Evolutionary conservation across 495 filamentous ascomycete species (phyloP).

Genomic region (Copromyces sp.): DNA sequence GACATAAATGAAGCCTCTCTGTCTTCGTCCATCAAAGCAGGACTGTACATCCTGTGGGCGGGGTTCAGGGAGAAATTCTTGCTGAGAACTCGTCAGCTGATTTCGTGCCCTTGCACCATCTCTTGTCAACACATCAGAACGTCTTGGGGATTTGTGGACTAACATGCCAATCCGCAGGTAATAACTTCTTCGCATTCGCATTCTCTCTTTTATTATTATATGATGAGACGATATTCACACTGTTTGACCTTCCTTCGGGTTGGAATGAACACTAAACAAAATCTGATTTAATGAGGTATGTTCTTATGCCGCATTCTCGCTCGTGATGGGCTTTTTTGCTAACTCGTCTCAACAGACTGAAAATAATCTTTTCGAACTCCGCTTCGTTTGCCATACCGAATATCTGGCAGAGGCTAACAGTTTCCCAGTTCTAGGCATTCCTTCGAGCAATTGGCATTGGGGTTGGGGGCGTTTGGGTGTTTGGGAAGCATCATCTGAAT

Average conservation of each 20-base stretch:
- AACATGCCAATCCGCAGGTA: slow-evolving; percentile 37
- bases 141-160: slow-evolving; percentile 12
- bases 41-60: slow-evolving; percentile 81
- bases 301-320: slow-evolving; percentile 1
- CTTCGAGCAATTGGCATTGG: not conserved
- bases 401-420: not conserved
- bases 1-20: slow-evolving; percentile 72
- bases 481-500: not conserved
- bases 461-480: not conserved
- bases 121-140: slow-evolving; percentile 1
- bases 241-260: slow-evolving; percentile 71
- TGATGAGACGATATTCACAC: slow-evolving; percentile 78
- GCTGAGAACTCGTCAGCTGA: slow-evolving; percentile 98
- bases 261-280: slow-evolving; percentile 78
- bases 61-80: slow-evolving; percentile 62
- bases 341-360: slow-evolving; percentile 31
- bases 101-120: slow-evolving; percentile 30
- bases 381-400: slow-evolving; percentile 20
- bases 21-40: slow-evolving; percentile 55
- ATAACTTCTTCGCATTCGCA: slow-evolving; percentile 12
- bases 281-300: slow-evolving; percentile 99
- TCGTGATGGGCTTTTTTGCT: slow-evolving; percentile 20
- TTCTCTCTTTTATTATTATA: slow-evolving; percentile 20
- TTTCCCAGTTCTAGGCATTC: slow-evolving; percentile 3
- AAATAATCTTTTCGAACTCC: slow-evolving; percentile 8